A percentile compares a stretch with the other conserved stretches of the same genome.
These are phyloP conservation scores for Chrysanthemum seticuspe DNA, from an alignment of 129 eudicot genomes.

Conservation along the genomic window DNA sequence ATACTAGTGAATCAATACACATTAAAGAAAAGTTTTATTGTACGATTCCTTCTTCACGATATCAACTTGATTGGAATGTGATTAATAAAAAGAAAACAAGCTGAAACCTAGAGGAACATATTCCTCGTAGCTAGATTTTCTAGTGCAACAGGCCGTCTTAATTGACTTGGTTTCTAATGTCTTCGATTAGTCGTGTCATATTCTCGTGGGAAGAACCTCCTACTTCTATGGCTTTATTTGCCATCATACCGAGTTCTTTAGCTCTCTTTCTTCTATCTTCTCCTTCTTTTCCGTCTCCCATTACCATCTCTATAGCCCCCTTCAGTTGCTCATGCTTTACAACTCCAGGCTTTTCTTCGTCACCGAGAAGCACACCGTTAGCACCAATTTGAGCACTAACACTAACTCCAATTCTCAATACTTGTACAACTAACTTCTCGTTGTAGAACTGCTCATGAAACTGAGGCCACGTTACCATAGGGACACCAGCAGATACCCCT, in stretches of 20 bases:
- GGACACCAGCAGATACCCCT: constrained; percentile 54
- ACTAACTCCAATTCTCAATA: no score
- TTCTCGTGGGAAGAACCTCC: constrained; percentile 48
- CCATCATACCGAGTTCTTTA: constrained; percentile 23
- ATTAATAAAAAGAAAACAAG: no score
- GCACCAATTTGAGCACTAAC: constrained; percentile 14
- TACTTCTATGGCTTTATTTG: constrained; percentile 32
- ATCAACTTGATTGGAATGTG: no score
- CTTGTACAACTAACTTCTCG: constrained; percentile 48
- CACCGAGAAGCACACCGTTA: constrained; percentile 2
- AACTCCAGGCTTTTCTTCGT: constrained; percentile 23
- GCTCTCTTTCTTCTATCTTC: constrained; percentile 40
- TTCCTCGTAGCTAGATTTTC: background rate
- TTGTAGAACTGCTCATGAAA: constrained; percentile 56
- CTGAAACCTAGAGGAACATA: background rate
- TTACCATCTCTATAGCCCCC: constrained; percentile 29
- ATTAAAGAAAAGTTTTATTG: no score
- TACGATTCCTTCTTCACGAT: no score
- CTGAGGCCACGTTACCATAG: constrained; percentile 63
- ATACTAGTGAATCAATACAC: no score
- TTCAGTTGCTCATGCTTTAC: constrained; percentile 33
- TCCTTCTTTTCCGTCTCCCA: constrained; percentile 37
- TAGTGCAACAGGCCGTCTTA: background rate
- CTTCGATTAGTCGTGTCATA: constrained; percentile 32
- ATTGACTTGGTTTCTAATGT: constrained; percentile 21